A percentile compares a stretch with the other conserved stretches of the same genome.
phyloP scores from a whole-genome alignment of 345 rosid genomes.

The Viola odorata region DNA sequence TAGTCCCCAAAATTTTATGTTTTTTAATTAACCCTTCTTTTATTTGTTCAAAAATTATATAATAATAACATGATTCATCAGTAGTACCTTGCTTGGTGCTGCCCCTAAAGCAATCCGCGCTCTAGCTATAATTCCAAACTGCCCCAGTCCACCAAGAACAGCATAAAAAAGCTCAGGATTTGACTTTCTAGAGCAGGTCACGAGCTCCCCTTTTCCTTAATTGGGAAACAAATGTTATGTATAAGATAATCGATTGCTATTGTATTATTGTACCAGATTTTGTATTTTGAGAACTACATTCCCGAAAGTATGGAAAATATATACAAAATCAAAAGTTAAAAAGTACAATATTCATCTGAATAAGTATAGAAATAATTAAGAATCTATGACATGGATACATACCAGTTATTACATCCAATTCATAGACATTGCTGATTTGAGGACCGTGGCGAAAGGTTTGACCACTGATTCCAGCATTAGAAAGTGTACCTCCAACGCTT shows the following conservation, averaged over 20 bases:
- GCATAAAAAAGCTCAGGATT: conserved; percentile 75
- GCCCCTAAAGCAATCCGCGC: conserved; percentile 78
- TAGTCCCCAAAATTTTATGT: too few species aligned
- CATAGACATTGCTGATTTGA: conserved; percentile 90
- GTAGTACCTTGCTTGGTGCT: conserved; percentile 83
- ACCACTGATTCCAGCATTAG: conserved; percentile 94
- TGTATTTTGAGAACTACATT: too few species aligned
- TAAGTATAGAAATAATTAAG: too few species aligned
- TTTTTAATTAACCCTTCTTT: too few species aligned
- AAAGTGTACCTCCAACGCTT: conserved; percentile 92
- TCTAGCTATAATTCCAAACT: conserved; percentile 87
- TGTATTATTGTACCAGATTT: too few species aligned
- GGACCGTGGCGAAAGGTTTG: conserved; percentile 92
- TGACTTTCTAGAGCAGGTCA: conserved; percentile 63
- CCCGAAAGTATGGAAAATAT: too few species aligned
- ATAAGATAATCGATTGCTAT: too few species aligned
- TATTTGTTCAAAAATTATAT: too few species aligned
- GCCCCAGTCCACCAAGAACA: conserved; percentile 93
- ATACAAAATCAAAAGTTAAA: too few species aligned
- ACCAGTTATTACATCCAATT: conserved; percentile 95
- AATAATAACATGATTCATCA: too few species aligned
- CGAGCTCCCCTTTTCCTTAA: conserved; percentile 85
- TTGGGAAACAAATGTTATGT: too few species aligned
- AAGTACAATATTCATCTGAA: too few species aligned
- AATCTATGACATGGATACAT: conserved; percentile 13